Base-by-base conservation (phyloP, 306 rosid genomes). In the Senna siamea region DNA sequence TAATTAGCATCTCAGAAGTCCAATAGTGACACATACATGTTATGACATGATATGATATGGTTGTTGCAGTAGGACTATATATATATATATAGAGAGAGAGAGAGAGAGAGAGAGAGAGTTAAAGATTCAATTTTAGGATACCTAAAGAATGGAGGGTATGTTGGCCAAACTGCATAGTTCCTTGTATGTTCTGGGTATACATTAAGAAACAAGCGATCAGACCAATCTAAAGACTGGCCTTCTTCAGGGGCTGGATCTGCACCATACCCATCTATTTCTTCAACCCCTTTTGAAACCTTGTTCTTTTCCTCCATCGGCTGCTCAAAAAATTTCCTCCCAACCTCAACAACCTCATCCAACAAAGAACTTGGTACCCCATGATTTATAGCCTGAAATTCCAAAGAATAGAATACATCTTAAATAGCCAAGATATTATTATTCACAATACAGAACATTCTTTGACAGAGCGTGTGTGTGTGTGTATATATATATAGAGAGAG, bases 291-390 rank as follows among this genome's bases (percentile, higher is more conserved):
- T 0, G 70, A 57, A 2, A 38, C 11, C 10, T 54, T 81, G 6
- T 75, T 70, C 75, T 81, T 81, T 55, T 55, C 69, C 69, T 85
- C 85, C 78, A 56, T 61, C 13, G 81, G 78, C 72, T 59, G 85
- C 70, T 37, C 48, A 38, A 85, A 85, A 54, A 78, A 78, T 2
- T 85, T 79, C 61, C 82, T 72, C 37, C 30, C 81, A 1, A 76
- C 75, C 60, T 55, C 56, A 38, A 77, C 81, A 48, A 85, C 73
- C 69, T 76, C 50, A 4, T 79, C 82, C 47, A 85, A 62, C 22
- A 81, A 26, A 20, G 80, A 56, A 47, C 26, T 20, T 4, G 82
- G 23, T 40, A 66, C 69, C 43, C 86, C 86, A 76, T 79, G 89
- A 15, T 82, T 79, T 32, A 62, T 69, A 56, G 82, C 89, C 86